Conservation (phyloP, 345 rosid species). For the Noccaea caerulescens region DNA sequence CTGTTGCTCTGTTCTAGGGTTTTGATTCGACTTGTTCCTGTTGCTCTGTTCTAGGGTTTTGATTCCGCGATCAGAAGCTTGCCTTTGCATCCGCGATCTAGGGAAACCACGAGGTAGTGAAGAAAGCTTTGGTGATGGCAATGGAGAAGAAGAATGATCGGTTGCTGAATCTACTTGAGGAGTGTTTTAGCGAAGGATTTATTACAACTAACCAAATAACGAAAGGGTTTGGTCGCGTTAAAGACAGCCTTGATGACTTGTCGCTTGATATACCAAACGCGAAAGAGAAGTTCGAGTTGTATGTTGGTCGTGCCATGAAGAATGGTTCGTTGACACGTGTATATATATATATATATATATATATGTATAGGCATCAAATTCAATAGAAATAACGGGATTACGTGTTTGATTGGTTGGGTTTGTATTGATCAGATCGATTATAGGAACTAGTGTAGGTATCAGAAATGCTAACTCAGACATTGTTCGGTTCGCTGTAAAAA, state of each 20-base stretch:
- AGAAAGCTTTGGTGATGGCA: conserved; percentile 98
- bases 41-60: no score
- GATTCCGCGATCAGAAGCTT: conserved; percentile 95
- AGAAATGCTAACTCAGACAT: no score
- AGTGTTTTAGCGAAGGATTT: conserved; percentile 82
- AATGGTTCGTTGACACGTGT: no score
- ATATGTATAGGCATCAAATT: no score
- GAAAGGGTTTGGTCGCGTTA: conserved; percentile 82
- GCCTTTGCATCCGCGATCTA: conserved; percentile 93
- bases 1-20: no score
- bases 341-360: no score
- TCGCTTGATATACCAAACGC: conserved; percentile 97
- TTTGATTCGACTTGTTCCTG: no score
- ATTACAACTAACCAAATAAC: conserved; percentile 94
- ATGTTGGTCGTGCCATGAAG: conserved; percentile 66
- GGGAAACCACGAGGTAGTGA: conserved; percentile 99
- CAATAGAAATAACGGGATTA: background rate
- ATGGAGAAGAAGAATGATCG: conserved; percentile 99
- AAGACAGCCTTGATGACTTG: conserved; percentile 91
- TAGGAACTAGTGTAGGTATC: no score
- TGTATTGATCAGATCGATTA: no score
- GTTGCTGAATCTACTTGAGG: conserved; percentile 84
- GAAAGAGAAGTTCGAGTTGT: conserved; percentile 72
- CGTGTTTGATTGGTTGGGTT: no score
- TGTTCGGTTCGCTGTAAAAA: no score